A percentile compares a stretch with the other conserved stretches of the same genome.
Conservation (phyloP, 805 yeast species). For the Starmerella davenportii region DNA sequence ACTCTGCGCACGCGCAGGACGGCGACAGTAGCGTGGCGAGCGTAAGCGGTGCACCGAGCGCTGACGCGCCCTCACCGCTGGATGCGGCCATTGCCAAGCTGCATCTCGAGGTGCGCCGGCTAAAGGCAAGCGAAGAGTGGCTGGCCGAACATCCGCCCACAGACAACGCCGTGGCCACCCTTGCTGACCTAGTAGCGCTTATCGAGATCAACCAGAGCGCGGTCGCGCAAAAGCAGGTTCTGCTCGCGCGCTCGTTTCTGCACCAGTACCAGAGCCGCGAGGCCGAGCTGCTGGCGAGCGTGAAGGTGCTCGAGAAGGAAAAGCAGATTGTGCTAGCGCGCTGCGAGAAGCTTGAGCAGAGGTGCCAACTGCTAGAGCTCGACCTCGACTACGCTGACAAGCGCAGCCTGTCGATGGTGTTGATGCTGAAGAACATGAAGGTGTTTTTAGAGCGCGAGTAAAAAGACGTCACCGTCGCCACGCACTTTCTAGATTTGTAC, state of each 20-base stretch:
- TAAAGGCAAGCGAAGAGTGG: constrained; percentile 3
- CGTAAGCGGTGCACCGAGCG: background rate
- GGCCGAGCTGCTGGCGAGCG: constrained; percentile 7
- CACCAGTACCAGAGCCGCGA: constrained; percentile 11
- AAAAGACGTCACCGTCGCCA: too few species aligned
- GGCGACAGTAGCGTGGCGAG: background rate
- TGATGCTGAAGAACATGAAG: constrained; percentile 10
- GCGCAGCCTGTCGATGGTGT: constrained; percentile 10
- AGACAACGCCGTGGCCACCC: background rate
- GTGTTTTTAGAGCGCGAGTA: constrained; percentile 4
- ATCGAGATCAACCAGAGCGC: constrained; percentile 6
- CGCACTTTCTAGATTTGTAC: too few species aligned
- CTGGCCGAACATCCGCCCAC: background rate
- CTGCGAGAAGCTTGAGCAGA: constrained; percentile 8
- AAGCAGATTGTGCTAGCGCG: constrained; percentile 8
- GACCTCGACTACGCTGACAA: constrained; percentile 10
- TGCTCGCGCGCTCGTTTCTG: constrained; percentile 7
- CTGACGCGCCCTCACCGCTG: background rate
- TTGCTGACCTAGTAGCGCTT: background rate
- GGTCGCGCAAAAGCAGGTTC: constrained; percentile 3
- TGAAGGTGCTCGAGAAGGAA: constrained; percentile 5
- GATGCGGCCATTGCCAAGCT: background rate
- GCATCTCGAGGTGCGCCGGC: constrained; percentile 3
- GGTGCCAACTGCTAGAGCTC: constrained; percentile 1
- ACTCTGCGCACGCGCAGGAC: background rate